Conservation (phyloP, 495 filamentous ascomycete species). For the Acidiella bohemica region DNA sequence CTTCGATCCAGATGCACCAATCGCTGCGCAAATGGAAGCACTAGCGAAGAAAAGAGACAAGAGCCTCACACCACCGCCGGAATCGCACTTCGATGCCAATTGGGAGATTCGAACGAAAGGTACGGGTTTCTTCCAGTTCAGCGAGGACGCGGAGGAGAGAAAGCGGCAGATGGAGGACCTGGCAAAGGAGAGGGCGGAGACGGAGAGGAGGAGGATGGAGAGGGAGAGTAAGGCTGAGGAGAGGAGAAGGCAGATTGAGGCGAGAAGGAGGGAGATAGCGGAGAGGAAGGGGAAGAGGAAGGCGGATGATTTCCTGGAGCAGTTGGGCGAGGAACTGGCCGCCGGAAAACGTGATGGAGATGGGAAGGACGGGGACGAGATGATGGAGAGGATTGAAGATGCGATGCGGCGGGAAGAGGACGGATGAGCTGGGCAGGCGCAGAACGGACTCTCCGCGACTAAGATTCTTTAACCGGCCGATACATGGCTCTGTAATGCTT, state of each 20-base stretch:
- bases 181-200: slow-evolving; percentile 49
- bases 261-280: slow-evolving; percentile 39
- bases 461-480: no score
- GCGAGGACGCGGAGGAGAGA: slow-evolving; percentile 50
- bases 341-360: not conserved
- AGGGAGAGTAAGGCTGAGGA: slow-evolving; percentile 38
- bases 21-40: slow-evolving; percentile 51
- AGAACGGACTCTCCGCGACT: no score
- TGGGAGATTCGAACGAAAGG: slow-evolving; percentile 76
- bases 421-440: no score
- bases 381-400: slow-evolving; percentile 2
- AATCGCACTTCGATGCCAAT: slow-evolving; percentile 71
- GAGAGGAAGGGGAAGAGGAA: slow-evolving; percentile 44
- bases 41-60: slow-evolving; percentile 63
- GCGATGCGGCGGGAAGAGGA: no score
- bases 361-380: not conserved
- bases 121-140: slow-evolving; percentile 81
- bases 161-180: slow-evolving; percentile 64
- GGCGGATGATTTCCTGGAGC: slow-evolving; percentile 55
- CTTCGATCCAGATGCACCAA: slow-evolving; percentile 54
- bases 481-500: no score
- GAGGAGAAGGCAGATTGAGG: slow-evolving; percentile 38
- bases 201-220: slow-evolving; percentile 42
- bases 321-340: slow-evolving; percentile 15
- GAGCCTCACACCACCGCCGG: slow-evolving; percentile 52